phyloP scores from a whole-genome alignment of 441 rosid species.

The Arabidopsis lyrata region DNA sequence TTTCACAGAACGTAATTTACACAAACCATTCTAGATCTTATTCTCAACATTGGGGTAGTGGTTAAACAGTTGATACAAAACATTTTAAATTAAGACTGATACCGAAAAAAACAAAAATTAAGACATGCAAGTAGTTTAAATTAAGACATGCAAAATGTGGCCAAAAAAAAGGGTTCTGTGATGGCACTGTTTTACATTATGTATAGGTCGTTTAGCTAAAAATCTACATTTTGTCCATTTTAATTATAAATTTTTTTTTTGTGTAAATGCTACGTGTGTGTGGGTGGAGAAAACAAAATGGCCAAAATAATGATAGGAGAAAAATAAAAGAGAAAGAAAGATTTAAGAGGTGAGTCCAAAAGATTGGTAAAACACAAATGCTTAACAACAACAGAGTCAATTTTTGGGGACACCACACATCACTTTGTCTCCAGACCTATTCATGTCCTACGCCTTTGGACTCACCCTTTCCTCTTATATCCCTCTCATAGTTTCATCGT shows the following conservation, averaged over 20 bases:
- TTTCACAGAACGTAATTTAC: too few species aligned
- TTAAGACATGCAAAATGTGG: too few species aligned
- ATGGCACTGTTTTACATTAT: too few species aligned
- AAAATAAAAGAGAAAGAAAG: conserved; percentile 3
- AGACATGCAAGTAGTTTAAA: too few species aligned
- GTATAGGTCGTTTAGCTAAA: not conserved
- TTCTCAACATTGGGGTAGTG: not conserved
- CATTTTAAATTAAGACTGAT: not conserved
- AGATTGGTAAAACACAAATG: conserved; percentile 36
- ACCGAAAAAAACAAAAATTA: too few species aligned
- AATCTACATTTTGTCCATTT: not conserved
- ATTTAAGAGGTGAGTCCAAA: conserved; percentile 22
- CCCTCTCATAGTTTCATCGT: conserved; percentile 4
- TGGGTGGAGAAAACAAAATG: conserved; percentile 11
- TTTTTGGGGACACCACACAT: conserved; percentile 35
- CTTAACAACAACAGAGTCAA: conserved; percentile 25
- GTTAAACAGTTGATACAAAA: not conserved
- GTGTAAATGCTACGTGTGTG: not conserved
- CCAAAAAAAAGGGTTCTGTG: too few species aligned
- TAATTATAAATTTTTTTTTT: not conserved
- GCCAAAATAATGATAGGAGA: not conserved
- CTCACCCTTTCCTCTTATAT: conserved; percentile 20
- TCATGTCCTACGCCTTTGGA: conserved; percentile 35
- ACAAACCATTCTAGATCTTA: not conserved
- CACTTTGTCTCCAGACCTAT: conserved; percentile 23